Evolutionary conservation across 106 monocot genomes (phyloP).

Genomic region (Allium cepa): DNA sequence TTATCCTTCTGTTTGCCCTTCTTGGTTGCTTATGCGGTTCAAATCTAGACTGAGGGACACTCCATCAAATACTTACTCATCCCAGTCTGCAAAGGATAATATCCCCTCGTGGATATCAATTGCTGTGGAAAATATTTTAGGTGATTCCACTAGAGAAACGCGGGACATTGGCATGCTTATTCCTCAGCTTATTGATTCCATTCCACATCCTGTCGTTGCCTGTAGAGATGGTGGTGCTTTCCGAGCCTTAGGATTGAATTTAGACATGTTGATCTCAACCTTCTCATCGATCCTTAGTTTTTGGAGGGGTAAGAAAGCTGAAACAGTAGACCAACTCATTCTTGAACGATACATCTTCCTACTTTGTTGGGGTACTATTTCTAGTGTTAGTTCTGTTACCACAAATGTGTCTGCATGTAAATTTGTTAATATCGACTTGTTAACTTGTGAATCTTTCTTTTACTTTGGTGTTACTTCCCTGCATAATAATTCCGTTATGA

Average conservation of each 20-base stretch:
- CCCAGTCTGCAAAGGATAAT: constrained; percentile 28
- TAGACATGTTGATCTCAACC: constrained; percentile 23
- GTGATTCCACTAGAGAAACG: constrained; percentile 26
- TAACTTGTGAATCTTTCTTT: constrained; percentile 29
- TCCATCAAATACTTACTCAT: constrained; percentile 15
- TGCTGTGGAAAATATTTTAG: constrained; percentile 30
- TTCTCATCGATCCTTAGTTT: constrained; percentile 54
- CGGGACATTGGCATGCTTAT: constrained; percentile 32
- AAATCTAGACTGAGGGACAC: constrained; percentile 61
- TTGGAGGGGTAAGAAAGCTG: constrained; percentile 70
- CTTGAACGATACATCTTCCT: constrained; percentile 83
- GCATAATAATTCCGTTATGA: constrained; percentile 8
- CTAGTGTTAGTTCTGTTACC: constrained; percentile 13
- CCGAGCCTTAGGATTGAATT: constrained; percentile 40
- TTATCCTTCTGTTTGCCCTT: constrained; percentile 58
- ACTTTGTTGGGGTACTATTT: constrained; percentile 71
- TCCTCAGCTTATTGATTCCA: constrained; percentile 72
- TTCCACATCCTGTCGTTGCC: constrained; percentile 15
- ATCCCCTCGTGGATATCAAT: constrained; percentile 46
- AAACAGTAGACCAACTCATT: constrained; percentile 59
- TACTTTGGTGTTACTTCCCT: constrained; percentile 35
- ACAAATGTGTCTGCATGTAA: constrained; percentile 5
- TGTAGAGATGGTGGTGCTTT: constrained; percentile 22
- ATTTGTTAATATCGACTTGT: constrained; percentile 19
- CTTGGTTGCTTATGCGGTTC: constrained; percentile 71